Conservation (phyloP, 2,329 filamentous ascomycete species). For the Colletotrichum lindemuthianum region DNA sequence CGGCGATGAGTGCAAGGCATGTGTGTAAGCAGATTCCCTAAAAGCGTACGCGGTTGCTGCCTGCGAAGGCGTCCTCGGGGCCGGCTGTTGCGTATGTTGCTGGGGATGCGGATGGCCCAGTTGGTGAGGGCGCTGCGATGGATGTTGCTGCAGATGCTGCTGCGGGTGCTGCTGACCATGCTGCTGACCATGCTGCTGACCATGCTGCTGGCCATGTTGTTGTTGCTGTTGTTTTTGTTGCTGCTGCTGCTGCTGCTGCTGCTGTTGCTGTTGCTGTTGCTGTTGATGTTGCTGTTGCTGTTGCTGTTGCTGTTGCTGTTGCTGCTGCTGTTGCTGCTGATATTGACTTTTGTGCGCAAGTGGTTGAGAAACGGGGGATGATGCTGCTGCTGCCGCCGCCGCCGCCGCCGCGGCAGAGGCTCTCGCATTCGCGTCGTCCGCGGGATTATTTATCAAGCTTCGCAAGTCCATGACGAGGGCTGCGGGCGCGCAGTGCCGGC, state of each 20-base stretch:
- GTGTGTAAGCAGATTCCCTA: conserved; percentile 54
- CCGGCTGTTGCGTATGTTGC: conserved; percentile 38
- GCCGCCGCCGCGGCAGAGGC: conserved; percentile 41
- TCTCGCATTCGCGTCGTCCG: conserved; percentile 55
- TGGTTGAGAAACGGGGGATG: conserved; percentile 22
- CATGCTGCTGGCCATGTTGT: conserved; percentile 7
- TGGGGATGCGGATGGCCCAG: conserved; percentile 32
- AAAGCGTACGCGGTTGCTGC: conserved; percentile 57
- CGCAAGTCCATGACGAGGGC: conserved; percentile 59
- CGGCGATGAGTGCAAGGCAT: conserved; percentile 56
- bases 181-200: conserved; percentile 41
- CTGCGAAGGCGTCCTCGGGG: conserved; percentile 46
- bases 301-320: conserved; percentile 36
- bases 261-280: conserved; percentile 31
- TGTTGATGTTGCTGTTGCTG: conserved; percentile 24
- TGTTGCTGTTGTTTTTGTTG: conserved; percentile 5
- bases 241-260: conserved; percentile 33
- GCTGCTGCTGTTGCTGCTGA: conserved; percentile 45
- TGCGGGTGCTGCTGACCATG: conserved; percentile 36
- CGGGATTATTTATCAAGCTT: conserved; percentile 62
- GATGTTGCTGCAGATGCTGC: neutral
- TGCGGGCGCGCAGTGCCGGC: conserved; percentile 8
- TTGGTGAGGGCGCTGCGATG: conserved; percentile 15
- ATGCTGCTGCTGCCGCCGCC: conserved; percentile 35
- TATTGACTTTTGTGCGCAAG: conserved; percentile 37